Conservation (phyloP, 495 filamentous ascomycete genomes). For the Aspergillus mulundensis region DNA sequence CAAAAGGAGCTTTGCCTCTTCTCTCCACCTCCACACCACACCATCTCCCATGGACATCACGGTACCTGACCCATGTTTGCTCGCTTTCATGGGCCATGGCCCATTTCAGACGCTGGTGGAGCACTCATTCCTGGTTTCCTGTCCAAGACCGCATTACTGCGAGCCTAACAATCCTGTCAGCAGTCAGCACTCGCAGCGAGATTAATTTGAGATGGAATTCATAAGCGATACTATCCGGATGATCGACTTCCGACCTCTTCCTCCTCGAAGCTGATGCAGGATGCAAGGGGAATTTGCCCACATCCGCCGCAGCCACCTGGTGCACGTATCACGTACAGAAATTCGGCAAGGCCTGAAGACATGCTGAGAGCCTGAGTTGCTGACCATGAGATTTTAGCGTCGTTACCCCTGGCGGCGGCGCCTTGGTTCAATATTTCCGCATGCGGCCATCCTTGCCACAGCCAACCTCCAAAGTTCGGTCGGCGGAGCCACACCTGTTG, state of each 20-base stretch:
- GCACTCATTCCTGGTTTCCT: background rate
- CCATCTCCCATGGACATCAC: slow-evolving; percentile 4
- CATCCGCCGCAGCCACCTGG: slow-evolving; percentile 16
- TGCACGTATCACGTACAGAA: slow-evolving; percentile 19
- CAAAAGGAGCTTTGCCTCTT: background rate
- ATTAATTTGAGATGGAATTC: background rate
- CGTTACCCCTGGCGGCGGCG: slow-evolving; percentile 6
- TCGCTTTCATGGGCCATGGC: background rate
- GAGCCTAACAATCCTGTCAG: background rate
- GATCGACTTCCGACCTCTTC: slow-evolving; percentile 18
- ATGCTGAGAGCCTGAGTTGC: background rate
- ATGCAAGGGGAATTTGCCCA: slow-evolving; percentile 18
- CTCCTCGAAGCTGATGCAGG: slow-evolving; percentile 4
- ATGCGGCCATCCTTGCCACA: background rate
- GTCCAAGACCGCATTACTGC: background rate
- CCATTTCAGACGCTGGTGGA: background rate
- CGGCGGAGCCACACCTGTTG: background rate
- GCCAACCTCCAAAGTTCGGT: background rate
- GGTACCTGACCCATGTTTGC: slow-evolving; percentile 12
- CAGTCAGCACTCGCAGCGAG: background rate
- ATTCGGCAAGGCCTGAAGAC: background rate
- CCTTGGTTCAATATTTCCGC: background rate
- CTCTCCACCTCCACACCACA: slow-evolving; percentile 15
- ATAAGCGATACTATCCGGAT: slow-evolving; percentile 11
- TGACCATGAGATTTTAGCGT: slow-evolving; percentile 5